These are phyloP conservation scores for Mycotypha africana DNA, from an alignment of 371 early-diverging fungal species.

Conservation along the genomic window DNA sequence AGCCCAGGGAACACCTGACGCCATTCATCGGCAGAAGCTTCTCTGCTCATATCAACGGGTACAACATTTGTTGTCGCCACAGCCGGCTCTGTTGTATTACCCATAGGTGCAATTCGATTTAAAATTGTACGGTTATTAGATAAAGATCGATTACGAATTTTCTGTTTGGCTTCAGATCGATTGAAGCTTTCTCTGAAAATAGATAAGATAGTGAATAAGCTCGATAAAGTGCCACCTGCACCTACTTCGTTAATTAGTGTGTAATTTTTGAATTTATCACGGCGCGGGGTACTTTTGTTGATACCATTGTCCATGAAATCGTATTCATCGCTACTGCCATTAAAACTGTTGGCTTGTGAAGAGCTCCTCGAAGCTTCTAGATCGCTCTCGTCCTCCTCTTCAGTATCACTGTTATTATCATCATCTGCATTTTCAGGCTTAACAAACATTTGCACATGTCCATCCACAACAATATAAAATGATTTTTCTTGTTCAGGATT, in stretches of 20 bases:
- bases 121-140: conserved; percentile 2
- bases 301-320: not conserved
- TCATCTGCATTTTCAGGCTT: conserved; percentile 36
- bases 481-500: conserved; percentile 68
- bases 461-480: conserved; percentile 95
- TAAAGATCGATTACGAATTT: conserved; percentile 23
- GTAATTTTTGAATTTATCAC: conserved; percentile 48
- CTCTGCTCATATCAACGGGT: conserved; percentile 17
- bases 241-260: conserved; percentile 85
- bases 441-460: conserved; percentile 81
- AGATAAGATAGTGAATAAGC: conserved; percentile 88
- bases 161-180: conserved; percentile 47
- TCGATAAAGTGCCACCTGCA: conserved; percentile 88
- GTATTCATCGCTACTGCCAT: not conserved
- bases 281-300: not conserved
- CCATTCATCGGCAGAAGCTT: conserved; percentile 32
- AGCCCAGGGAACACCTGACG: conserved; percentile 42
- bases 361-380: conserved; percentile 7
- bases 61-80: not conserved
- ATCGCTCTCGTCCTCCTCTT: conserved; percentile 4
- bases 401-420: conserved; percentile 24
- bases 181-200: conserved; percentile 82
- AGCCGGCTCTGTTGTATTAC: no score
- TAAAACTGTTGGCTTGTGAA: not conserved
- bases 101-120: conserved; percentile 2